Percentiles rank a stretch among this genome's conserved stretches.
Conservation (phyloP, 495 filamentous ascomycete genomes). For the Articulospora tetracladia region DNA sequence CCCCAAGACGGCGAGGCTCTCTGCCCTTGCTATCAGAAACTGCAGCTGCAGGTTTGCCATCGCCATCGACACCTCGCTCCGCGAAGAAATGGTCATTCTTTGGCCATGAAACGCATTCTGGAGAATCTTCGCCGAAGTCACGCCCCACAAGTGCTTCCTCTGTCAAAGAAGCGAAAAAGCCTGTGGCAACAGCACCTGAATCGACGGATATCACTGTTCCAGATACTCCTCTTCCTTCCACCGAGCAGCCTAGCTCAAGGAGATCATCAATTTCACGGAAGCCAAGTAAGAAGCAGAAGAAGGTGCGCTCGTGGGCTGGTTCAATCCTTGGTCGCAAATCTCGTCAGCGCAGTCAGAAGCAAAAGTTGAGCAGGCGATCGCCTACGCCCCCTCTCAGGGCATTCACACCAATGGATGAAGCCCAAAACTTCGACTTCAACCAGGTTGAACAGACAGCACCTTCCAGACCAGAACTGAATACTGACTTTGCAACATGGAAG, state of each 20-base stretch:
- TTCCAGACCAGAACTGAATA: slow-evolving; percentile 25
- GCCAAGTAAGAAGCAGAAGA: slow-evolving; percentile 66
- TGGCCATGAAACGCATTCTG: slow-evolving; percentile 40
- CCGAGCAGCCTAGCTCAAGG: slow-evolving; percentile 16
- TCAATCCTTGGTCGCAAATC: slow-evolving; percentile 70
- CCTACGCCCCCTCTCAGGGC: slow-evolving; percentile 36
- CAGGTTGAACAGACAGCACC: slow-evolving; percentile 31
- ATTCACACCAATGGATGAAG: slow-evolving; percentile 10
- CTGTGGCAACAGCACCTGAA: not conserved
- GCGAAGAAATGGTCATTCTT: slow-evolving; percentile 53
- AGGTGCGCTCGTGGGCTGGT: slow-evolving; percentile 77
- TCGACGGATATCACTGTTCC: not conserved
- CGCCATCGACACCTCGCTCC: slow-evolving; percentile 42
- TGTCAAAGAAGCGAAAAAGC: slow-evolving; percentile 27
- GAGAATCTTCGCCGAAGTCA: slow-evolving; percentile 34
- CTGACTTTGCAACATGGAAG: slow-evolving; percentile 41
- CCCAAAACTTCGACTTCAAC: slow-evolving; percentile 8
- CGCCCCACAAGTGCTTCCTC: slow-evolving; percentile 36
- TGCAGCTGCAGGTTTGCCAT: slow-evolving; percentile 24
- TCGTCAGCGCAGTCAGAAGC: slow-evolving; percentile 39
- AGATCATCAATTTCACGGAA: slow-evolving; percentile 40
- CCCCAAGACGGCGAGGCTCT: slow-evolving; percentile 43
- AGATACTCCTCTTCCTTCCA: slow-evolving; percentile 12
- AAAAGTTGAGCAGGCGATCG: slow-evolving; percentile 26
- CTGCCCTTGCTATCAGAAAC: slow-evolving; percentile 40